Evolutionary conservation across 2,329 filamentous ascomycete genomes (phyloP).

Genomic region (Apiospora phragmitis): DNA sequence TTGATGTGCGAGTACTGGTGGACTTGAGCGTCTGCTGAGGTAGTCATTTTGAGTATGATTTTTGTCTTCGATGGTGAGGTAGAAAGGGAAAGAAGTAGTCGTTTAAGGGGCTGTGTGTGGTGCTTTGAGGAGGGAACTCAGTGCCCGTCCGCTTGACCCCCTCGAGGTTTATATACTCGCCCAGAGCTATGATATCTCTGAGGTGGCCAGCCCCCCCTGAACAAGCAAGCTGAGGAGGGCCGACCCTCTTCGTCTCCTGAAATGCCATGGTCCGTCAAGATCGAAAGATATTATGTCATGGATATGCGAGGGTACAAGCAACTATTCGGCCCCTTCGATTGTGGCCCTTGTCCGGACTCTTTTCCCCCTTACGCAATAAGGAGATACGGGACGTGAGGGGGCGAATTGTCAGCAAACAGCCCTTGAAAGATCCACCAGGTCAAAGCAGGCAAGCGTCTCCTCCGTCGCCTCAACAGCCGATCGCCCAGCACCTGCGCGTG

Average conservation of each 20-base stretch:
- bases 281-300: neutral
- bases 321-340: neutral
- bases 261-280: neutral
- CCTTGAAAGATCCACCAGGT: neutral
- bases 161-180: neutral
- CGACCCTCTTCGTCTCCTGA: neutral
- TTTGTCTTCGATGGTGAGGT: neutral
- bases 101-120: neutral
- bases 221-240: neutral
- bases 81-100: neutral
- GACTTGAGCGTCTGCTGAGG: conserved; percentile 31
- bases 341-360: neutral
- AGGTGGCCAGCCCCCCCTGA: neutral
- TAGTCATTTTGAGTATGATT: conserved; percentile 27
- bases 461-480: neutral
- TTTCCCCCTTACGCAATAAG: neutral
- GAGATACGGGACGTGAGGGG: neutral
- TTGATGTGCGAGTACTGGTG: conserved; percentile 45
- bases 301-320: neutral
- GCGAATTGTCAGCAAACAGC: neutral
- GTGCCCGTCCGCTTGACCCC: neutral
- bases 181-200: neutral
- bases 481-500: neutral
- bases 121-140: neutral
- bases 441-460: neutral